Evolutionary conservation across 176 grass and related monocot genomes (phyloP).

Genomic region (Tillandsia fasciculata): DNA sequence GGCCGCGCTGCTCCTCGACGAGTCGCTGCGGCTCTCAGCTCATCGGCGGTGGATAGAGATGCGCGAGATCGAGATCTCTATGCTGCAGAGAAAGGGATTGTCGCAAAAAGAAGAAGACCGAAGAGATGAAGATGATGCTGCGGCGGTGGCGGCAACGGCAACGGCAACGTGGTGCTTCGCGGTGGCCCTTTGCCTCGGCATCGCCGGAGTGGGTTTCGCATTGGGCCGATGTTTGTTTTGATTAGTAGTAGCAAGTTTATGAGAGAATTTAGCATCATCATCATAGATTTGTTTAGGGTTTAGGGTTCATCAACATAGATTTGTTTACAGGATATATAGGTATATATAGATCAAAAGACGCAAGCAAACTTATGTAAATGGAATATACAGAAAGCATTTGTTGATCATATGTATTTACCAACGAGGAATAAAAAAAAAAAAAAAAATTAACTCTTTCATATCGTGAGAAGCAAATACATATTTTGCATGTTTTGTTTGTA

Average conservation of each 20-base stretch:
- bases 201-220: constrained; percentile 62
- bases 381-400: background rate
- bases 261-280: background rate
- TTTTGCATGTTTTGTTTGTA: too few relatives aligned
- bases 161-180: constrained; percentile 57
- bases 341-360: background rate
- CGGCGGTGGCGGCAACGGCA: constrained; percentile 2
- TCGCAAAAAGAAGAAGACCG: background rate
- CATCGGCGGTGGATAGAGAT: constrained; percentile 74
- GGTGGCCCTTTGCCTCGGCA: constrained; percentile 69
- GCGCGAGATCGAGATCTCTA: constrained; percentile 70
- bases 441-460: background rate
- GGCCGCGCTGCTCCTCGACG: constrained; percentile 47
- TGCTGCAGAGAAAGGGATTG: constrained; percentile 22
- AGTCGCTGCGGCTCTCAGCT: constrained; percentile 62
- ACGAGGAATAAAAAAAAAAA: background rate
- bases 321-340: background rate
- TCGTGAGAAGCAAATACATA: too few relatives aligned
- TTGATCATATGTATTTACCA: background rate
- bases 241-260: background rate
- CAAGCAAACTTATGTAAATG: background rate
- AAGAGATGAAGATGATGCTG: constrained; percentile 7
- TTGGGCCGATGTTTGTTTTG: constrained; percentile 55
- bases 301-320: background rate
- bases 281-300: background rate